Evolutionary conservation across 148 eudicot genomes (phyloP).

Genomic region (Arctostaphylos glauca): DNA sequence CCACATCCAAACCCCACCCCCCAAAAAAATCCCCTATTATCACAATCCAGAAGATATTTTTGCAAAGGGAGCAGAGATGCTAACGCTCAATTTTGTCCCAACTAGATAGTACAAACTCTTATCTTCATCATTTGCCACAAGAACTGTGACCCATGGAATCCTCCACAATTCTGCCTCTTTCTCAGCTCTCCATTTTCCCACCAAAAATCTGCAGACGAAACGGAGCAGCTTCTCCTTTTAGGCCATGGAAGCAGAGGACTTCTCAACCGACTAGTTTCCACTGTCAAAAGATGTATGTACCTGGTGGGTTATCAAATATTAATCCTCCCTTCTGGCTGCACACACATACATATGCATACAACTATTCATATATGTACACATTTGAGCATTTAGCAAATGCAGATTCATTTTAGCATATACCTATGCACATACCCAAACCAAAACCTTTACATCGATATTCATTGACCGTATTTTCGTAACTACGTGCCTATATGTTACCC

Average conservation of each 20-base stretch:
- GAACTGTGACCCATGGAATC: constrained; percentile 43
- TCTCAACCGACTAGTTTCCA: constrained; percentile 33
- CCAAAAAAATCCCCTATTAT: too few species aligned
- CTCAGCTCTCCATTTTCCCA: constrained; percentile 39
- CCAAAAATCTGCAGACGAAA: constrained; percentile 29
- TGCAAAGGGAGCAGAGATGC: not conserved
- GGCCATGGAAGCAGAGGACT: constrained; percentile 40
- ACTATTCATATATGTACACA: not conserved
- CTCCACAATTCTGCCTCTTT: constrained; percentile 38
- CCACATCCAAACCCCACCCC: too few species aligned
- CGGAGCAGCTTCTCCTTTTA: constrained; percentile 27
- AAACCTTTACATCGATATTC: too few species aligned
- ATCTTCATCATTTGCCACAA: constrained; percentile 14
- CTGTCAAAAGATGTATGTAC: constrained; percentile 92
- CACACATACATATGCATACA: not conserved
- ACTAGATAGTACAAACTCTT: too few species aligned
- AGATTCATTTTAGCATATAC: not conserved
- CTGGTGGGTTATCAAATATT: constrained; percentile 48
- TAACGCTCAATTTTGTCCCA: not conserved
- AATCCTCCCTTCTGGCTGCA: not conserved
- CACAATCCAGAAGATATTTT: not conserved
- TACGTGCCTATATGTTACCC: not conserved
- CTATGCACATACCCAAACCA: not conserved
- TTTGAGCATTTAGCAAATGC: not conserved
- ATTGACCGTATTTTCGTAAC: too few species aligned